Evolutionary conservation across 306 rosid genomes (phyloP).

Genomic region (Begonia fuchsioides): DNA sequence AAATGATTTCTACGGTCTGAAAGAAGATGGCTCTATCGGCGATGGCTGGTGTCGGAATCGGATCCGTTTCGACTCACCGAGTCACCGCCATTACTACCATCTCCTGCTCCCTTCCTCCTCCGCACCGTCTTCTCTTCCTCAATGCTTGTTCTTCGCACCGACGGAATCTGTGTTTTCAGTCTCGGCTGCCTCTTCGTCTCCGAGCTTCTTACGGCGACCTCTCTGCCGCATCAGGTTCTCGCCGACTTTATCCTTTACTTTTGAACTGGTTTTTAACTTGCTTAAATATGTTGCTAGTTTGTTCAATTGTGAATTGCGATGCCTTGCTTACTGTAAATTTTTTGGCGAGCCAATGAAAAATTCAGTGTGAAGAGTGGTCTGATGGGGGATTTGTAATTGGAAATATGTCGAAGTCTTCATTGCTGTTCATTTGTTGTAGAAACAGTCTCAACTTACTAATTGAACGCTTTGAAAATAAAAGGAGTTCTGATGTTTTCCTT

Average conservation of each 20-base stretch:
- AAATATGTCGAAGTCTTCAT: too few species aligned
- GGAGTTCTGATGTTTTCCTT: not conserved
- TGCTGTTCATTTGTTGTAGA: not conserved
- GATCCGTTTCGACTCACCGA: slow-evolving; percentile 43
- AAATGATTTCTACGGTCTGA: slow-evolving; percentile 53
- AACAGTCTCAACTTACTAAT: not conserved
- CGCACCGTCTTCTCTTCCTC: slow-evolving; percentile 24
- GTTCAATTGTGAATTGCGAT: not conserved
- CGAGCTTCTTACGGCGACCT: slow-evolving; percentile 33
- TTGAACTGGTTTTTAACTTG: slow-evolving; percentile 2
- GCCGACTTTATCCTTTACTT: slow-evolving; percentile 5
- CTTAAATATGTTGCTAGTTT: not conserved
- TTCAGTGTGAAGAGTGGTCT: not conserved
- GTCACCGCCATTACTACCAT: slow-evolving; percentile 26
- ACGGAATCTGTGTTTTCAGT: slow-evolving; percentile 18
- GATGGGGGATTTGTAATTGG: too few species aligned
- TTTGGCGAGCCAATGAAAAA: not conserved
- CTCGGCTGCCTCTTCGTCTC: slow-evolving; percentile 27
- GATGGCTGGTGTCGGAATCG: slow-evolving; percentile 45
- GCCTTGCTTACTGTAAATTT: not conserved
- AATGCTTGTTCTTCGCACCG: slow-evolving; percentile 19
- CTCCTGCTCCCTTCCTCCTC: slow-evolving; percentile 19
- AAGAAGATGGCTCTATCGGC: slow-evolving; percentile 32
- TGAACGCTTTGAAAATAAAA: not conserved
- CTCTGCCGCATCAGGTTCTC: slow-evolving; percentile 37